Evolutionary conservation across 441 rosid genomes (phyloP).

Genomic region (Rhodomyrtus psidioides): DNA sequence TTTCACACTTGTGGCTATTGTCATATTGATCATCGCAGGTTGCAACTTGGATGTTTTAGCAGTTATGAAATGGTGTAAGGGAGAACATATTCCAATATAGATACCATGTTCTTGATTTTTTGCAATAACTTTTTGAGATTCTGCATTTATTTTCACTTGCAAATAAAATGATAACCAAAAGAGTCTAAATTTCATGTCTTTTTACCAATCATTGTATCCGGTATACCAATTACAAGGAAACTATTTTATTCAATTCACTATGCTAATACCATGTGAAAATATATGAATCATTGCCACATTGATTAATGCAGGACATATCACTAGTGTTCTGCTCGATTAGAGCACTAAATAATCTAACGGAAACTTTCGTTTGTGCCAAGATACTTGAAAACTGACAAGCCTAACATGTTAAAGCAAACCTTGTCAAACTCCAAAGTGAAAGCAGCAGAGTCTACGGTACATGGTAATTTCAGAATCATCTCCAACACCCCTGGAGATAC

Average conservation of each 20-base stretch:
- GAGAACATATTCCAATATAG: neutral
- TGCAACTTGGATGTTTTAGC: neutral
- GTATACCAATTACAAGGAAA: neutral
- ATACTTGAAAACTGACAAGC: neutral
- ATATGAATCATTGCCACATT: neutral
- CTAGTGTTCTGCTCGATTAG: neutral
- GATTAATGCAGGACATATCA: neutral
- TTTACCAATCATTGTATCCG: neutral
- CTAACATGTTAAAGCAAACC: conserved; percentile 27
- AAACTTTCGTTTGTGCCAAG: neutral
- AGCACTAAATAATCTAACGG: neutral
- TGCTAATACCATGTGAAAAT: neutral
- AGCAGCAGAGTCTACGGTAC: conserved; percentile 59
- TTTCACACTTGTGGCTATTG: neutral
- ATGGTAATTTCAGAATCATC: conserved; percentile 75
- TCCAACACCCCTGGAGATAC: conserved; percentile 92
- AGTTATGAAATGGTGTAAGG: neutral
- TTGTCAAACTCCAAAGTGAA: conserved; percentile 83
- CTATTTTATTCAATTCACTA: too few relatives aligned
- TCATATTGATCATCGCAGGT: neutral
- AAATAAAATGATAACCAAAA: neutral
- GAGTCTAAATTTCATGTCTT: neutral
- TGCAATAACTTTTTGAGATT: neutral
- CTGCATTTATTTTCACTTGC: neutral
- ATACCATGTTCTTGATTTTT: neutral